phyloP scores from a whole-genome alignment of 2,329 filamentous ascomycete species.

The Xylariaceae sp. region DNA sequence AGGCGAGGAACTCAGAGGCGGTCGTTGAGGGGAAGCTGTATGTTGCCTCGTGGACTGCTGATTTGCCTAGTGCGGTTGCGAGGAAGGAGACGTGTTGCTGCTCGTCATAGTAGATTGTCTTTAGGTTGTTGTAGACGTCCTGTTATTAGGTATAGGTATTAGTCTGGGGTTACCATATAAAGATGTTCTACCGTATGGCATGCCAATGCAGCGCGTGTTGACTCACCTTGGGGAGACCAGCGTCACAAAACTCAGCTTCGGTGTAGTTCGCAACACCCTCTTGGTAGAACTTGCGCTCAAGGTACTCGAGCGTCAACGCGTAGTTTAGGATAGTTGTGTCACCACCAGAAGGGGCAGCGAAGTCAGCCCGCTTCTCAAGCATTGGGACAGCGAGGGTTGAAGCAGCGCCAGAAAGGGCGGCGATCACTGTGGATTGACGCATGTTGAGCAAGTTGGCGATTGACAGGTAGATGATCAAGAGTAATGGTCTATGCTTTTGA shows the following conservation, averaged over 20 bases:
- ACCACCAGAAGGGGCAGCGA: neutral
- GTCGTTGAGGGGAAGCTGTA: neutral
- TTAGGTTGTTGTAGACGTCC: neutral
- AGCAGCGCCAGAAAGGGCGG: neutral
- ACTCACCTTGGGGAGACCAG: neutral
- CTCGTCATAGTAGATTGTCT: neutral
- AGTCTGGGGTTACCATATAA: neutral
- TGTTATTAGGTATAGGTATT: neutral
- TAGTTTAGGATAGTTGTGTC: neutral
- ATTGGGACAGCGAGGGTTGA: neutral
- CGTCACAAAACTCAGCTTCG: neutral
- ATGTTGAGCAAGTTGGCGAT: neutral
- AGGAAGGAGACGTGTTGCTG: neutral
- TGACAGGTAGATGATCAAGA: neutral
- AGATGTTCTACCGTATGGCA: neutral
- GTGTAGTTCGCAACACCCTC: neutral
- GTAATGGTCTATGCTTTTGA: neutral
- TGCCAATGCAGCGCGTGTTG: neutral
- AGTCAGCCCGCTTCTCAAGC: neutral
- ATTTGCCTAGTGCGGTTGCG: neutral
- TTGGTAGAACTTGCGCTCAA: neutral
- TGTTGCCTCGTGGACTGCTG: neutral
- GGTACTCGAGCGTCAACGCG: neutral
- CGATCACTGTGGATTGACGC: neutral
- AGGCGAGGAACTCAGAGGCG: neutral